Percentiles rank a stretch among this genome's conserved stretches.
Conservation (phyloP, 495 filamentous ascomycete species). For the Astrothelium macrocarpum region DNA sequence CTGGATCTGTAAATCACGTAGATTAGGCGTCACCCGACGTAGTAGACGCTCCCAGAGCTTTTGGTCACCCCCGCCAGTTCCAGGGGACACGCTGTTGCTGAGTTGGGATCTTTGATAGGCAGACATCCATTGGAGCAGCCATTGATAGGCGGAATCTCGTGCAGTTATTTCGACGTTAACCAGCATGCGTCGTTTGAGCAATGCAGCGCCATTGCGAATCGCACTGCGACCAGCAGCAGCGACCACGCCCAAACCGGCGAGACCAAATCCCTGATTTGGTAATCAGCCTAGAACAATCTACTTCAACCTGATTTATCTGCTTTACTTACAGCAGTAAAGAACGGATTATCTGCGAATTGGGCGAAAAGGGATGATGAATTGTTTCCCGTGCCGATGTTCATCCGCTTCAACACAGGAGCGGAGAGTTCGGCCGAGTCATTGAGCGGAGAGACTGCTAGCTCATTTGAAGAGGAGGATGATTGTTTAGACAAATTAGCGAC, state of each 20-base stretch:
- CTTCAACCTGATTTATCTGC: neutral
- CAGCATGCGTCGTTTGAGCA: constrained; percentile 76
- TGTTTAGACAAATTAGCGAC: neutral
- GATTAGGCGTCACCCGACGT: constrained; percentile 50
- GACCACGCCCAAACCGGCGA: constrained; percentile 74
- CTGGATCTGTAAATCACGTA: constrained; percentile 60
- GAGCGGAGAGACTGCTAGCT: neutral
- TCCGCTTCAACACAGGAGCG: neutral
- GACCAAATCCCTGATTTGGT: constrained; percentile 52
- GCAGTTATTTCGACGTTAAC: constrained; percentile 92
- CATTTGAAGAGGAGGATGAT: neutral
- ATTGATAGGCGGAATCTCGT: constrained; percentile 85
- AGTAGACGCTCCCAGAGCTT: constrained; percentile 42
- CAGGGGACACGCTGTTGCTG: constrained; percentile 25
- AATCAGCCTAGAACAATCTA: neutral
- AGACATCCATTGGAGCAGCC: constrained; percentile 91
- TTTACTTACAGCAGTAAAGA: neutral
- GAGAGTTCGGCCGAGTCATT: neutral
- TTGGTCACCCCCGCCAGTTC: constrained; percentile 21
- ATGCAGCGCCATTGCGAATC: constrained; percentile 52
- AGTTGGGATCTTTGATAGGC: constrained; percentile 57
- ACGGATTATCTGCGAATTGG: constrained; percentile 1
- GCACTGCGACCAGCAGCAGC: constrained; percentile 67
- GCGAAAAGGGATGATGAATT: neutral
- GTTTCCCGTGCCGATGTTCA: neutral